Evolutionary conservation across 257 asterid species (phyloP).

Genomic region (Solanum megistacrolobum): DNA sequence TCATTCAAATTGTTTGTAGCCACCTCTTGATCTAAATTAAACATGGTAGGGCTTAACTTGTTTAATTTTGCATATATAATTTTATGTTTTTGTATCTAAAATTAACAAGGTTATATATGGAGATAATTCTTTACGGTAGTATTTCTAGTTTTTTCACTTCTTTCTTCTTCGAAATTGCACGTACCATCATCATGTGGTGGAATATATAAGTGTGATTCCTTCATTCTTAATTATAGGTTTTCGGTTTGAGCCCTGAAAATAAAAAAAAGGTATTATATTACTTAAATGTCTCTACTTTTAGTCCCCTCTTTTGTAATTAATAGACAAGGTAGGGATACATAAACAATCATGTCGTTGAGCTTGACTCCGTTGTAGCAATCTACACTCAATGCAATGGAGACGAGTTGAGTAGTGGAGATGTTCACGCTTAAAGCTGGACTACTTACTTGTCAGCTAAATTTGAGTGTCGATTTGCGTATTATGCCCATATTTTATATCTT

Average conservation of each 20-base stretch:
- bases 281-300: too few relatives aligned
- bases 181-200: neutral
- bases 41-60: neutral
- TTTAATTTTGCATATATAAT: neutral
- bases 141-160: neutral
- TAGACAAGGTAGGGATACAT: neutral
- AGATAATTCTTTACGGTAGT: neutral
- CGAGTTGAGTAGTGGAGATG: neutral
- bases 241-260: fast-evolving
- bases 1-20: too few relatives aligned
- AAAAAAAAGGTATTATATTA: too few relatives aligned
- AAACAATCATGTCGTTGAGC: neutral
- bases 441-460: neutral
- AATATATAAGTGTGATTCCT: neutral
- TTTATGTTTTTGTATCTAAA: neutral
- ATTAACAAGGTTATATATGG: neutral
- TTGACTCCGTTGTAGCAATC: neutral
- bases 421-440: neutral
- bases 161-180: too few relatives aligned
- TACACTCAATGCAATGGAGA: neutral
- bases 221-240: too few relatives aligned
- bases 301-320: neutral
- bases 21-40: too few relatives aligned
- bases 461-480: neutral
- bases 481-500: too few relatives aligned